Percentiles rank a stretch among this genome's conserved stretches.
These are phyloP conservation scores for Fusarium multiceps DNA, from an alignment of 2,329 filamentous ascomycete genomes.

Conservation along the genomic window DNA sequence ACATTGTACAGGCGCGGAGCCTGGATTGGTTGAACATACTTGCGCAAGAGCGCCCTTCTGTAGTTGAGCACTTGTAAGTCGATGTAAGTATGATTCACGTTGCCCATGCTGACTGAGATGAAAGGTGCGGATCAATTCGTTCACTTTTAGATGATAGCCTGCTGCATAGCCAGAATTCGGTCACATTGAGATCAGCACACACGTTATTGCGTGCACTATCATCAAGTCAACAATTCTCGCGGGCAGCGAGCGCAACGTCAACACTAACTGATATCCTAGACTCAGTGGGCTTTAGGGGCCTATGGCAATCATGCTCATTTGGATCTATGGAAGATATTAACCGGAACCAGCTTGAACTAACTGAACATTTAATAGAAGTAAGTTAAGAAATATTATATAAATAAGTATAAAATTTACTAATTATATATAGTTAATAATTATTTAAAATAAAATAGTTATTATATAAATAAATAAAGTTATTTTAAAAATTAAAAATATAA, in stretches of 20 bases:
- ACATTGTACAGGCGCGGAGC: slow-evolving; percentile 68
- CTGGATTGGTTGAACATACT: slow-evolving; percentile 70
- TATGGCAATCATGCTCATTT: slow-evolving; percentile 69
- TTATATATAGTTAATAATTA: background rate
- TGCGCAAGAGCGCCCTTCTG: slow-evolving; percentile 64
- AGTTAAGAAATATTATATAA: slow-evolving; percentile 29
- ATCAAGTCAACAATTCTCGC: slow-evolving; percentile 63
- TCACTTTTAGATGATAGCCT: slow-evolving; percentile 71
- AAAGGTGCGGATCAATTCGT: slow-evolving; percentile 66
- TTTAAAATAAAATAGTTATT: too few species aligned
- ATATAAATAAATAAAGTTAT: too few species aligned
- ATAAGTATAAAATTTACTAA: too few species aligned
- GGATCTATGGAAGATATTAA: slow-evolving; percentile 54
- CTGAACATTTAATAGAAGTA: slow-evolving; percentile 71
- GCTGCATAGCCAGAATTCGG: slow-evolving; percentile 70
- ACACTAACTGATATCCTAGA: slow-evolving; percentile 65
- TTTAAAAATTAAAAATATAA: too few species aligned
- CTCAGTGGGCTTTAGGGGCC: slow-evolving; percentile 70
- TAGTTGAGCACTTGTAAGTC: slow-evolving; percentile 69
- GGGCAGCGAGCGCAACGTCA: slow-evolving; percentile 59
- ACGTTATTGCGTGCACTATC: slow-evolving; percentile 68
- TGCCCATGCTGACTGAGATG: background rate
- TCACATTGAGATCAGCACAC: slow-evolving; percentile 70
- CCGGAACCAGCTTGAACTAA: slow-evolving; percentile 59
- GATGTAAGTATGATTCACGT: background rate